Conservation (phyloP, 495 filamentous ascomycete species). For the Glutinoglossum americanum region DNA sequence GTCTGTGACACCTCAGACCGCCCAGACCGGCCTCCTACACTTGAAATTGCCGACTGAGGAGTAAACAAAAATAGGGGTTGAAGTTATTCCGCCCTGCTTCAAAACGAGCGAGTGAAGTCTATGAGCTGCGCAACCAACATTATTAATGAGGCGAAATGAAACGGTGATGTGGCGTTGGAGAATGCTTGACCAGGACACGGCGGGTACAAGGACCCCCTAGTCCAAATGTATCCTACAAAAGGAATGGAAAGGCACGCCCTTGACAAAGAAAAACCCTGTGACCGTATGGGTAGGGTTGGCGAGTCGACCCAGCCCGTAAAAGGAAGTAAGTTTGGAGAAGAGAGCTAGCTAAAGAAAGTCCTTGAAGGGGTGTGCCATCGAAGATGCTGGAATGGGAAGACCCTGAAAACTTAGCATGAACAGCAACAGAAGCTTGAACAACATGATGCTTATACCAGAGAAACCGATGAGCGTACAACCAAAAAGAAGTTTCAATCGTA, state of each 20-base stretch:
- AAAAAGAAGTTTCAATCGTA: neutral
- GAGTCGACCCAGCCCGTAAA: too few species aligned
- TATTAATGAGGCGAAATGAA: neutral
- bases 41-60: neutral
- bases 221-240: neutral
- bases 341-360: neutral
- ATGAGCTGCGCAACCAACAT: neutral
- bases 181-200: neutral
- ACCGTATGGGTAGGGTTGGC: neutral
- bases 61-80: neutral
- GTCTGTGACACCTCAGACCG: neutral
- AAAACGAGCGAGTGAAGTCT: neutral
- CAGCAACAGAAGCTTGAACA: neutral
- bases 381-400: neutral
- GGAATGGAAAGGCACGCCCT: neutral
- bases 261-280: neutral
- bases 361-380: neutral
- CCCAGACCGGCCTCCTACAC: neutral
- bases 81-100: too few species aligned
- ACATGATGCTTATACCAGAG: neutral
- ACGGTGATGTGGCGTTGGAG: neutral
- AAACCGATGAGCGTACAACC: neutral
- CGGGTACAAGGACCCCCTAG: neutral
- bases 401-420: neutral
- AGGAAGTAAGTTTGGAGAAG: too few species aligned